Base-by-base conservation (phyloP, 2,329 filamentous ascomycete species). In the Samsoniella hepiali region DNA sequence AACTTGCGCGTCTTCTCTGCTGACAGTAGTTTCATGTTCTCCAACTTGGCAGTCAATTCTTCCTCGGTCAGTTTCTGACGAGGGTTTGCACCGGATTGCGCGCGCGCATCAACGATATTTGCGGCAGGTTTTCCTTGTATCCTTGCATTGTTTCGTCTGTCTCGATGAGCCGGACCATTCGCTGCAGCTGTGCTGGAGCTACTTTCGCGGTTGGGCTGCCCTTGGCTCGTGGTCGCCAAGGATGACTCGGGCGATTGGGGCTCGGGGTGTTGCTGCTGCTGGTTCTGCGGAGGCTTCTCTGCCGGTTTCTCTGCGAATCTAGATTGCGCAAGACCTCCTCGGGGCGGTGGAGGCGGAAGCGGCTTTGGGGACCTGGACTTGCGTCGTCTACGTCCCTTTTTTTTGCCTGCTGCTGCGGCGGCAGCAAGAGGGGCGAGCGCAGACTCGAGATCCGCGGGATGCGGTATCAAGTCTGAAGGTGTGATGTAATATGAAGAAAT, bases 1-100 rank as follows among this genome's bases (percentile, higher is more conserved):
- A 85, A 85, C 65, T 83, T 83, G 68, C 83, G 81, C 68, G 82
- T 79, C 74, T 84, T 85, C 71, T 88, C 85, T 0, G 81, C 83
- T 0, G 80, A 78, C 0, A 85, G 71, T 9, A 88, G 78, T 63
- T 84, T 84, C 82, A 86, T 87, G 71, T 83, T 76, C 68, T 83
- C 82, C 81, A 88, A 85, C 71, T 86, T 86, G 65, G 77, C 81
- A 0, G 83, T 77, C 4, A 88, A 79, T 72, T 88, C 82, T 1
- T 76, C 74, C 0, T 88, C 84, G 0, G 84, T 87, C 34, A 86
- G 79, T 73, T 87, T 87, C 31, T 81, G 81, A 11, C 84, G 82
- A 31, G 84, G 84, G 74, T 86, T 86, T 13, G 79, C 81, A 64
- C 84, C 84, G 1, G 83, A 86, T 61, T 77, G 75, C 10, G 83